A percentile compares a stretch with the other conserved stretches of the same genome.
These are phyloP conservation scores for Coemansia sp. DNA, from an alignment of 192 early-diverging fungal genomes.

Conservation along the genomic window DNA sequence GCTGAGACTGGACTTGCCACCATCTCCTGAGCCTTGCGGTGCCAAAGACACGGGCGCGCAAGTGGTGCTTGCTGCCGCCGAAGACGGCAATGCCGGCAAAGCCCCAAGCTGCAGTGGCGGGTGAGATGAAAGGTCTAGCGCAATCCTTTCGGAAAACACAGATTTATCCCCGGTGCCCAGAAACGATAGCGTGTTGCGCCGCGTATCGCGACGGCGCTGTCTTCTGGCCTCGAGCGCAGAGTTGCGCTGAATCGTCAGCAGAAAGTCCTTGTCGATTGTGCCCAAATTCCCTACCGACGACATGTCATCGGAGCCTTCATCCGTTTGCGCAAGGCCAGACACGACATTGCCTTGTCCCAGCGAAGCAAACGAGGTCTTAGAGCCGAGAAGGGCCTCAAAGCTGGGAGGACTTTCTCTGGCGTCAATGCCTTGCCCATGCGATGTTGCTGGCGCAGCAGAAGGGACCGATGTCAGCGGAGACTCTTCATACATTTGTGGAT, in stretches of 20 bases:
- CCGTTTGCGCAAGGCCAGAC: constrained; percentile 1
- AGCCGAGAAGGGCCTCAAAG: constrained; percentile 19
- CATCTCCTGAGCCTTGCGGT: not conserved
- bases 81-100: not conserved
- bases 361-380: constrained; percentile 2
- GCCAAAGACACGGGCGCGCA: not conserved
- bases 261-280: constrained; percentile 46
- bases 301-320: not conserved
- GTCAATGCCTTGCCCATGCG: constrained; percentile 11
- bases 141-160: not conserved
- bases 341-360: not conserved
- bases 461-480: constrained; percentile 44
- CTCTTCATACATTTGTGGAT: constrained; percentile 37
- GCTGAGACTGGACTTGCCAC: not conserved
- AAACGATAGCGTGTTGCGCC: constrained; percentile 48
- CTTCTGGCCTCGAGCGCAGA: constrained; percentile 47
- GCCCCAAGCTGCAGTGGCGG: constrained; percentile 1
- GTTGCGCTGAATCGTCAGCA: constrained; percentile 51
- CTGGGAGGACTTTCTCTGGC: constrained; percentile 15
- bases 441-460: constrained; percentile 25
- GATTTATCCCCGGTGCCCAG: constrained; percentile 13
- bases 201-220: constrained; percentile 48
- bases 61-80: constrained; percentile 4
- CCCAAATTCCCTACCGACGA: constrained; percentile 22
- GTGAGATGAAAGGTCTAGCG: not conserved